Conservation (phyloP, 352 stramenopile species). For the Globisporangium uncinulatum region DNA sequence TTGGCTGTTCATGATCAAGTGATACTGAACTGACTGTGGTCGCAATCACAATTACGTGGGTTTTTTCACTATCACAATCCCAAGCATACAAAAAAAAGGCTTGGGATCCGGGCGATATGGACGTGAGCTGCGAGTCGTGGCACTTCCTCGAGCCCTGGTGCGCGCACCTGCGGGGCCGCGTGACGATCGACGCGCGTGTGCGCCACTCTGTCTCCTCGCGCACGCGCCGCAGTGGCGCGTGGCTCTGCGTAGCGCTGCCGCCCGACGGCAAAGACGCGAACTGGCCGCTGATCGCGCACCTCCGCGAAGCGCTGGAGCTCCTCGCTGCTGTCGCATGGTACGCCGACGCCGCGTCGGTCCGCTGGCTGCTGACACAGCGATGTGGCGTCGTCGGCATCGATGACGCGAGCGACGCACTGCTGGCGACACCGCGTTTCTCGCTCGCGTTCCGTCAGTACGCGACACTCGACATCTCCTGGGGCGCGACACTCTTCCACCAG, state of each 20-base stretch:
- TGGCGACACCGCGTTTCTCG: conserved; percentile 6
- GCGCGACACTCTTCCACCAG: conserved; percentile 12
- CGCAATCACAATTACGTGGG: no score
- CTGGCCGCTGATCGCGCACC: conserved; percentile 3
- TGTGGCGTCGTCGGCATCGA: not conserved
- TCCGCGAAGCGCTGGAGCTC: conserved; percentile 17
- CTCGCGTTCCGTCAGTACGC: conserved; percentile 11
- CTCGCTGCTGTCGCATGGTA: conserved; percentile 15
- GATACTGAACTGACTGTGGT: no score
- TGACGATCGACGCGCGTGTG: not conserved
- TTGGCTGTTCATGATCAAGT: no score
- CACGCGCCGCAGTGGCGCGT: not conserved
- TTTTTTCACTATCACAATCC: no score
- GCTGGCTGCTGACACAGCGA: conserved; percentile 3
- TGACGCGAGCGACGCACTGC: not conserved
- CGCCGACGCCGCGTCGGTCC: conserved; percentile 5
- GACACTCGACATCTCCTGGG: conserved; percentile 15
- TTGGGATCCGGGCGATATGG: no score
- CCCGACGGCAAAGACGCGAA: not conserved
- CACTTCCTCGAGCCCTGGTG: conserved; percentile 2
- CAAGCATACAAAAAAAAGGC: no score
- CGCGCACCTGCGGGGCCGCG: not conserved
- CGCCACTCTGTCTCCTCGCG: not conserved
- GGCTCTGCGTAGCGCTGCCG: not conserved
- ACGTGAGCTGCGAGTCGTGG: not conserved